phyloP scores from a whole-genome alignment of 257 asterid species.

The Fraxinus cuspidata region DNA sequence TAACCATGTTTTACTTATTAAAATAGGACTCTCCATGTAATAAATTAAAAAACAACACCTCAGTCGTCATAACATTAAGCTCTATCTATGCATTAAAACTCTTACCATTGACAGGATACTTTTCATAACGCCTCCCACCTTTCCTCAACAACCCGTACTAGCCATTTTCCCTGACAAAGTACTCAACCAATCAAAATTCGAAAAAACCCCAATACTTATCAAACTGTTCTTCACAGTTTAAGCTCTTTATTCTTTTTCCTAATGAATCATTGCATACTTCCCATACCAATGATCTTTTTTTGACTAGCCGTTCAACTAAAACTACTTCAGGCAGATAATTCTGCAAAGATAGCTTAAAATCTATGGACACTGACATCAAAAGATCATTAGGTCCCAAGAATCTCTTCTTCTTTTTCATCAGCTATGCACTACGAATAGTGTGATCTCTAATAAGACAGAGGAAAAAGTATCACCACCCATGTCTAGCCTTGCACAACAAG shows the following conservation, averaged over 20 bases:
- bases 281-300: conserved; percentile 11
- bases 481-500: background rate
- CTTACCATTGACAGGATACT: conserved; percentile 32
- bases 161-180: conserved; percentile 38
- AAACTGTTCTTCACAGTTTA: background rate
- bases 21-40: conserved; percentile 16
- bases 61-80: conserved; percentile 12
- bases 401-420: background rate
- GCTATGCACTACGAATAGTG: background rate
- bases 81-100: conserved; percentile 30
- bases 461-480: background rate
- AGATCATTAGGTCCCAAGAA: background rate
- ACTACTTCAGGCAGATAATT: background rate
- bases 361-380: background rate
- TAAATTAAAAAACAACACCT: conserved; percentile 16
- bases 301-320: conserved; percentile 1
- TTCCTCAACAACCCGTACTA: conserved; percentile 28
- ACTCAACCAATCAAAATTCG: conserved; percentile 24
- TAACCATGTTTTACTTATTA: background rate
- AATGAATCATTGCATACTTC: background rate
- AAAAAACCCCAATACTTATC: background rate
- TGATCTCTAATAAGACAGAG: background rate
- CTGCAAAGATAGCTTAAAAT: background rate
- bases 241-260: conserved; percentile 5
- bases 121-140: conserved; percentile 28